Conservation (phyloP, 495 filamentous ascomycete species). For the Aspergillus leporis region DNA sequence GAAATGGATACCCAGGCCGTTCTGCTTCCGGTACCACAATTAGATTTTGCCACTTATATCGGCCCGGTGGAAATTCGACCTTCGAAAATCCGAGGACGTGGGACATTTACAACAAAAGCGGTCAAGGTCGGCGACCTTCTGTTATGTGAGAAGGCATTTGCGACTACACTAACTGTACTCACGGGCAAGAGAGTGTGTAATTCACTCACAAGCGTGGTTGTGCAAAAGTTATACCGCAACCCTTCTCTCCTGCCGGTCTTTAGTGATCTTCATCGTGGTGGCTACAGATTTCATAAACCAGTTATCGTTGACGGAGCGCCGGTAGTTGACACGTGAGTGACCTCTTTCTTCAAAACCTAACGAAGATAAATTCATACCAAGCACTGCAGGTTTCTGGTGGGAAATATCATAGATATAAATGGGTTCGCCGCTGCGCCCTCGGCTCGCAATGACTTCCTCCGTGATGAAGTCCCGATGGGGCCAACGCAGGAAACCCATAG, state of each 20-base stretch:
- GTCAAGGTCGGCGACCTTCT: constrained; percentile 56
- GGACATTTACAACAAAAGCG: constrained; percentile 48
- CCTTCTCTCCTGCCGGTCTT: constrained; percentile 42
- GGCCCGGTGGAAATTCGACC: constrained; percentile 29
- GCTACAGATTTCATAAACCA: constrained; percentile 27
- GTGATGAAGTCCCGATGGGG: too few species aligned
- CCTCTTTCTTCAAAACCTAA: not conserved
- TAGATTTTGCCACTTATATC: constrained; percentile 48
- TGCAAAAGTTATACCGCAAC: constrained; percentile 50
- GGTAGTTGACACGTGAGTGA: constrained; percentile 51
- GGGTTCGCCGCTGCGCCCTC: too few species aligned
- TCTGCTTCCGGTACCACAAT: constrained; percentile 10
- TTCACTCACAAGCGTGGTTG: too few species aligned
- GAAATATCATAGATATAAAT: too few species aligned
- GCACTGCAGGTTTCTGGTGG: too few species aligned
- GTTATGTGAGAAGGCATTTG: constrained; percentile 58
- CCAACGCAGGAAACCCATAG: constrained; percentile 43
- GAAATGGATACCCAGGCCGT: constrained; percentile 36
- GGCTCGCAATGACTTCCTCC: too few species aligned
- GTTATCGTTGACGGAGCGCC: constrained; percentile 43
- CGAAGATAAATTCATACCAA: too few species aligned
- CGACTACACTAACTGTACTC: not conserved
- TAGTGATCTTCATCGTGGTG: constrained; percentile 46
- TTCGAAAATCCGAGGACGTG: constrained; percentile 40
- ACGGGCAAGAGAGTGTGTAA: too few species aligned